Evolutionary conservation across 495 filamentous ascomycete species (phyloP), one percentile per base, ranked within the genome.

Genomic region (Entonaema liquescens): DNA sequence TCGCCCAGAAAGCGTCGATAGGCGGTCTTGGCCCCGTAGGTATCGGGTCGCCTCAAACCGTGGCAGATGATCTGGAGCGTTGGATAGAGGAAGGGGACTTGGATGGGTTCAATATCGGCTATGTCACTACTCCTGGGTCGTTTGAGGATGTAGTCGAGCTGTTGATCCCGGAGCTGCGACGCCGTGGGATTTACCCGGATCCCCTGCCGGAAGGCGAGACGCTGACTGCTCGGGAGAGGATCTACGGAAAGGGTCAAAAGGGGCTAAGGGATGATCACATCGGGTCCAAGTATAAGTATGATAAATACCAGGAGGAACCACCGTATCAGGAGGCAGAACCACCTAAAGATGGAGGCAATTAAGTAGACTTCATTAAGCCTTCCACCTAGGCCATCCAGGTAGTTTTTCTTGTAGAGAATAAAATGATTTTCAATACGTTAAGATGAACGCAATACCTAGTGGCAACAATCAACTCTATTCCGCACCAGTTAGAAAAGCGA

Each of bases 31-130:
- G 87, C 0, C 82, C 84, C 0, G 85, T 85, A 0, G 76, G 80
- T 0, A 83, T 89, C 6, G 89, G 88, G 0, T 89, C 85, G 1
- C 76, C 89, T 0, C 68, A 76, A 52, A 85, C 85, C 31, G 85
- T 91, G 29, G 88, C 88, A 0, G 86, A 90, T 72, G 79, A 83
- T 19, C 78, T 91, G 80, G 87, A 90, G 75, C 79, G 78, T 2
- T 91, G 88, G 89, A 78, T 88, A 1, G 62, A 80, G 23, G 88
- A 89, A 65, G 88, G 85, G 0, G 88, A 89, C 75, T 79, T 90
- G 13, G 89, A 91, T 77, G 88, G 88, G 19, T 90, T 90, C 70
- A 90, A 89, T 54, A 70, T 90, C 29, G 77, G 71, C 8, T 79
- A 82, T 63, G 80, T 83, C 12, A 81, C 81, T 0, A 82, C 79